Evolutionary conservation across 495 filamentous ascomycete genomes (phyloP).

Genomic region (Coniosporium apollinis): DNA sequence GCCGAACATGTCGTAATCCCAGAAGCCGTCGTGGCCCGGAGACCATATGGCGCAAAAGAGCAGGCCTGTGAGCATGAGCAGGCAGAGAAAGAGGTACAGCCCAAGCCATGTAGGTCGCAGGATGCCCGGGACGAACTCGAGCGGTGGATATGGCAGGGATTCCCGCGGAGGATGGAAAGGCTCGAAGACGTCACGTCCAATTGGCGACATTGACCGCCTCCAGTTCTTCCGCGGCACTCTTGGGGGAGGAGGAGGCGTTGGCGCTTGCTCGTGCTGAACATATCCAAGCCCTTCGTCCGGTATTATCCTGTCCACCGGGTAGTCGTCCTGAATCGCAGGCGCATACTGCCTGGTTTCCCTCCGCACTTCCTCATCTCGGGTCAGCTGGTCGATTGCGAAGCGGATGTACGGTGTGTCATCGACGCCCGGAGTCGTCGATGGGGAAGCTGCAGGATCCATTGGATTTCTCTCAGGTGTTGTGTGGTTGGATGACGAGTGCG

Average conservation of each 20-base stretch:
- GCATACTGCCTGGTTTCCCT: conserved; percentile 14
- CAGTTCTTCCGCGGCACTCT: too few species aligned
- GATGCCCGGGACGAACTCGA: conserved; percentile 49
- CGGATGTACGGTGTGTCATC: conserved; percentile 56
- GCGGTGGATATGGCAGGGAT: conserved; percentile 32
- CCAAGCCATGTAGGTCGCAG: conserved; percentile 46
- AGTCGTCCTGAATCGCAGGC: conserved; percentile 8
- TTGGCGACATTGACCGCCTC: too few species aligned
- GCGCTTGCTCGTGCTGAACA: conserved; percentile 1
- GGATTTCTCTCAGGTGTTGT: conserved; percentile 9
- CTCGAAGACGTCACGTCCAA: conserved; percentile 30
- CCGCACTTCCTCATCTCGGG: conserved; percentile 41
- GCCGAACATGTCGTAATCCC: conserved; percentile 45
- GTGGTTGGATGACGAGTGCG: conserved; percentile 1
- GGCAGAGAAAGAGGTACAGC: conserved; percentile 38
- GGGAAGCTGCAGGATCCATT: conserved; percentile 22
- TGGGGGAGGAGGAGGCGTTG: neutral
- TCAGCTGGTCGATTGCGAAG: conserved; percentile 59
- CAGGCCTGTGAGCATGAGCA: conserved; percentile 56
- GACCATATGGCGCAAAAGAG: conserved; percentile 63
- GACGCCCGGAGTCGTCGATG: conserved; percentile 43
- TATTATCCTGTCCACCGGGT: conserved; percentile 13
- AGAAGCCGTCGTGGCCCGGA: conserved; percentile 41
- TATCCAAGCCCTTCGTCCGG: conserved; percentile 15
- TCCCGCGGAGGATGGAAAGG: conserved; percentile 31